Conservation (phyloP, 139 green algal genomes). For the Picochlorum sp. region DNA sequence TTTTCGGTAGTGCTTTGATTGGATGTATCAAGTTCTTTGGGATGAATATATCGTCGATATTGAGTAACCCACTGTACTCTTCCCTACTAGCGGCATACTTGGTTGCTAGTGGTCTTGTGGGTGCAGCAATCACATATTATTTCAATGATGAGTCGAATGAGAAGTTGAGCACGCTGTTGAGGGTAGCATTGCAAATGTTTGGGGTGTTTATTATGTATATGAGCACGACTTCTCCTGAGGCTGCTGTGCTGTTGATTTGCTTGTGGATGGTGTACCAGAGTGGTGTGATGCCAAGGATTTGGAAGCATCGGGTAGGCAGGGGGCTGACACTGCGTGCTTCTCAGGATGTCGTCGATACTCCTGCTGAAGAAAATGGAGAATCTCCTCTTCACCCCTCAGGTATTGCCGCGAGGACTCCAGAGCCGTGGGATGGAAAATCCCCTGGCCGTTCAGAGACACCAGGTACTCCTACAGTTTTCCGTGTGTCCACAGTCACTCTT, state of each 20-base stretch:
- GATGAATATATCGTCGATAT: constrained; percentile 31
- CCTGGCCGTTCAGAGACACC: not conserved
- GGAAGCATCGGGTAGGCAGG: too few relatives aligned
- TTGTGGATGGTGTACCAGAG: too few relatives aligned
- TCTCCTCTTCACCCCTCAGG: not conserved
- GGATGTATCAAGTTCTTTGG: constrained; percentile 27
- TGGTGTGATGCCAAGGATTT: too few relatives aligned
- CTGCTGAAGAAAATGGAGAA: not conserved
- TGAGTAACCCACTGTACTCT: constrained; percentile 21
- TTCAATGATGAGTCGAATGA: constrained; percentile 41
- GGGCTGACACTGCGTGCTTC: not conserved
- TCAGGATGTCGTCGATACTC: not conserved
- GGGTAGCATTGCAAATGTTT: constrained; percentile 39
- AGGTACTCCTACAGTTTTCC: not conserved
- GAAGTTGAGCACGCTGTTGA: constrained; percentile 48
- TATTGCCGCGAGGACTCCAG: not conserved
- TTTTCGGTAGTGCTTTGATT: constrained; percentile 33
- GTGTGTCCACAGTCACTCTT: not conserved
- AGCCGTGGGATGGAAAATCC: not conserved
- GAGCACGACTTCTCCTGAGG: not conserved
- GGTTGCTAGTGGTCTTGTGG: constrained; percentile 25
- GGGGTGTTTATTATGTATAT: constrained; percentile 26
- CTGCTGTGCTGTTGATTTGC: not conserved
- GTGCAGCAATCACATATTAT: constrained; percentile 54
- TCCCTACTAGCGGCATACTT: constrained; percentile 30